Percentiles rank a stretch among this genome's conserved stretches.
Evolutionary conservation across 192 early-diverging fungal genomes (phyloP).

Genomic region (Mortierella claussenii): DNA sequence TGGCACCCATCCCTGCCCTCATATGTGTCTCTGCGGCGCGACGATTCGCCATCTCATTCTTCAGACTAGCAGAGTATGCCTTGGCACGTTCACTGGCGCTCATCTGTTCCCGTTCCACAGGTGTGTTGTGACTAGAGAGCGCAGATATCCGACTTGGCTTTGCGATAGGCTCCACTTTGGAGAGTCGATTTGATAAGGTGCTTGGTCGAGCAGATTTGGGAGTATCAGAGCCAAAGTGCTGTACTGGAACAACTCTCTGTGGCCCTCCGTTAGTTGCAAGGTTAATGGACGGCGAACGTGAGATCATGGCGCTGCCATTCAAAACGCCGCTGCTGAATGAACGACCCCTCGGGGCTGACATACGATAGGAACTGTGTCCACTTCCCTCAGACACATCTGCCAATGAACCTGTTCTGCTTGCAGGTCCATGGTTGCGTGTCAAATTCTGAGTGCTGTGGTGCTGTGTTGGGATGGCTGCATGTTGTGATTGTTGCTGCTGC

Average conservation of each 20-base stretch:
- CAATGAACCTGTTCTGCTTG: slow-evolving; percentile 21
- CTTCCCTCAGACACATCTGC: slow-evolving; percentile 10
- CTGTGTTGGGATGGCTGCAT: too few relatives aligned
- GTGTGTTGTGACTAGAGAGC: slow-evolving; percentile 2
- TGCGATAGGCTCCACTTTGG: slow-evolving; percentile 25
- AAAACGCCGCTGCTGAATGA: slow-evolving; percentile 19
- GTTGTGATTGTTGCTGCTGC: neutral
- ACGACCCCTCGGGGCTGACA: slow-evolving; percentile 26
- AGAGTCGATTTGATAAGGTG: slow-evolving; percentile 8
- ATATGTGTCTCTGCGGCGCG: slow-evolving; percentile 11
- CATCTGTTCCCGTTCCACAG: slow-evolving; percentile 19
- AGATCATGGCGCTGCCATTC: slow-evolving; percentile 15
- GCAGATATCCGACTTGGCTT: slow-evolving; percentile 28
- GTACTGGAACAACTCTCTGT: slow-evolving; percentile 30
- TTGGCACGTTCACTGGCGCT: slow-evolving; percentile 49
- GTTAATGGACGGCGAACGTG: slow-evolving; percentile 37
- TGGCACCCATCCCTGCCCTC: slow-evolving; percentile 6
- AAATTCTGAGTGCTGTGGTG: slow-evolving; percentile 10
- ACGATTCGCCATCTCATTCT: slow-evolving; percentile 42
- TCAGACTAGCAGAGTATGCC: slow-evolving; percentile 38
- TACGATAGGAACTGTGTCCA: slow-evolving; percentile 11
- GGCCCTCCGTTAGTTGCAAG: slow-evolving; percentile 37
- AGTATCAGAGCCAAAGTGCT: slow-evolving; percentile 5
- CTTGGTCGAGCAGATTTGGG: slow-evolving; percentile 17
- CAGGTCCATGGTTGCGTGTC: slow-evolving; percentile 27